Evolutionary conservation across 257 asterid species (phyloP).

Genomic region (Solanum sparsipilum): DNA sequence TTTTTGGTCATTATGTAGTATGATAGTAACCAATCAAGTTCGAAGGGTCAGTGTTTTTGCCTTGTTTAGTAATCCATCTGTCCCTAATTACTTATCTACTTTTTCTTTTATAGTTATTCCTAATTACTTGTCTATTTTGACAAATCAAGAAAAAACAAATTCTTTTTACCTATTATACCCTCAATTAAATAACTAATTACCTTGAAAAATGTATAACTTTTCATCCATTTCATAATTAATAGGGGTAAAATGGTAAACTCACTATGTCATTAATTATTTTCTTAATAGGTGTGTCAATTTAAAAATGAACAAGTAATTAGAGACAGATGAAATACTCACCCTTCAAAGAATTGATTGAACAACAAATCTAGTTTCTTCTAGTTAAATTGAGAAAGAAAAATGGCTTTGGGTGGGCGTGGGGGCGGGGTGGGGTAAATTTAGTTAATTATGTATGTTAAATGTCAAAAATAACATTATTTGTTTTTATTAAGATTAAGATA

Average conservation of each 20-base stretch:
- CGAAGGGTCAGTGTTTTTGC: neutral
- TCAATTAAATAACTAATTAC: too few species aligned
- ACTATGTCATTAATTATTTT: too few species aligned
- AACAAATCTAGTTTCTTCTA: neutral
- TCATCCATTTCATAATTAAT: too few species aligned
- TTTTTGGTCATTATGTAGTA: neutral
- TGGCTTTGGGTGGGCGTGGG: neutral
- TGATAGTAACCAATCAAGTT: neutral
- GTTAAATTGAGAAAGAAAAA: neutral
- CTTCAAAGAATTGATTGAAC: neutral
- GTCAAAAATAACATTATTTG: neutral
- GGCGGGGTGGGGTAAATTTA: neutral
- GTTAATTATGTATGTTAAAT: neutral
- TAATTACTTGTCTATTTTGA: too few species aligned
- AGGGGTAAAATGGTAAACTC: too few species aligned
- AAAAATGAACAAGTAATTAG: too few species aligned
- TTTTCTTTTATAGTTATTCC: too few species aligned
- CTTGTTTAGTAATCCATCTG: neutral
- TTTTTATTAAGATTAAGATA: neutral
- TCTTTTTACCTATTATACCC: too few species aligned
- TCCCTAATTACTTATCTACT: neutral
- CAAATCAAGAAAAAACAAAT: too few species aligned
- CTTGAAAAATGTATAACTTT: too few species aligned
- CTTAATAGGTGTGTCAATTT: too few species aligned
- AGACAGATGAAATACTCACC: neutral